Conservation (phyloP, 108 stramenopile genomes). For the Nitzschia palea region DNA sequence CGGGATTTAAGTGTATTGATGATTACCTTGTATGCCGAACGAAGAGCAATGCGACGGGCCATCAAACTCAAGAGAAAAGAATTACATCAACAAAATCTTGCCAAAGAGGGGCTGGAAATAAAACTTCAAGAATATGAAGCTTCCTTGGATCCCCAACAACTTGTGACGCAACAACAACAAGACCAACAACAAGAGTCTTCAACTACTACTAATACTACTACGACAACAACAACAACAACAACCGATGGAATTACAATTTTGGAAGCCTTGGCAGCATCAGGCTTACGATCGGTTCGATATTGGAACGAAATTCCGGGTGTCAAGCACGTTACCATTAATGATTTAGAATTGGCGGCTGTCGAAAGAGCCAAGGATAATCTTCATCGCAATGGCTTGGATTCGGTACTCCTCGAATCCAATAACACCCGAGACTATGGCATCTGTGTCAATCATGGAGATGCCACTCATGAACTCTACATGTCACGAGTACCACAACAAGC, state of each 20-base stretch:
- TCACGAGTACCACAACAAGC: conserved; percentile 50
- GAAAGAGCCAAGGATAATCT: conserved; percentile 76
- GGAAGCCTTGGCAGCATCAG: conserved; percentile 97
- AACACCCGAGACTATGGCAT: conserved; percentile 72
- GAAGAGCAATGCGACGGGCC: conserved; percentile 63
- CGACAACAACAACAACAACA: not conserved
- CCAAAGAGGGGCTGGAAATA: conserved; percentile 16
- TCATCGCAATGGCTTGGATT: conserved; percentile 71
- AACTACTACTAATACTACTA: not conserved
- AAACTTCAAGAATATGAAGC: conserved; percentile 25
- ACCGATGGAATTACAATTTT: conserved; percentile 82
- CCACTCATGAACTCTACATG: conserved; percentile 80
- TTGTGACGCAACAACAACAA: conserved; percentile 9
- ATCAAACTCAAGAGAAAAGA: conserved; percentile 54
- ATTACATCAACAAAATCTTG: conserved; percentile 33
- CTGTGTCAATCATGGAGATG: conserved; percentile 72
- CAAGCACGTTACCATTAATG: conserved; percentile 89
- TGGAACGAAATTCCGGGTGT: conserved; percentile 94
- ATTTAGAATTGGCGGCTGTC: conserved; percentile 83
- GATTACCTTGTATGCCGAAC: conserved; percentile 84
- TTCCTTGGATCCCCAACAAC: conserved; percentile 11
- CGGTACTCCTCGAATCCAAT: conserved; percentile 58
- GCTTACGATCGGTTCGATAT: conserved; percentile 94
- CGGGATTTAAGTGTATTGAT: conserved; percentile 92
- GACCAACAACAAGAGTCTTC: not conserved